These are phyloP conservation scores for Stevia rebaudiana DNA, from an alignment of 140 eudicot species.

Conservation along the genomic window DNA sequence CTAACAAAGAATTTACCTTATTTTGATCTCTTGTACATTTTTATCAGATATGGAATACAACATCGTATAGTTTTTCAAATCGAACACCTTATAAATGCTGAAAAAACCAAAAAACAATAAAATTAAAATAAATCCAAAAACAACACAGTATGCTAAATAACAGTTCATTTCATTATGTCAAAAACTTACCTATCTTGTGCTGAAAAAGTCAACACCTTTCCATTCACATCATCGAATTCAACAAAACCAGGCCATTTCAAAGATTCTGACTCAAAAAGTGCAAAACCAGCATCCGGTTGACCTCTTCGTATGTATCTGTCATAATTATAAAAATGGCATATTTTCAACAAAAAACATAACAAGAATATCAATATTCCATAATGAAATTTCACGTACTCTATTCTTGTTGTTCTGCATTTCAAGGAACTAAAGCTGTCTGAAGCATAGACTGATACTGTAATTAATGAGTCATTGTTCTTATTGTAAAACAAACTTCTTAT, in stretches of 20 bases:
- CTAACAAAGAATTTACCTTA: constrained; percentile 31
- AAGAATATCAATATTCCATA: background rate
- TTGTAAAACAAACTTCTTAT: constrained; percentile 60
- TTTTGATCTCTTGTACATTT: constrained; percentile 24
- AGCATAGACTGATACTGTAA: constrained; percentile 53
- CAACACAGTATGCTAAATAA: background rate
- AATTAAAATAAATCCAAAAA: background rate
- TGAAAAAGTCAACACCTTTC: constrained; percentile 77
- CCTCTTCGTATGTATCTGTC: constrained; percentile 65
- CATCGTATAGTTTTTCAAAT: constrained; percentile 59
- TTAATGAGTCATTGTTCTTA: constrained; percentile 51
- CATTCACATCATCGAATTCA: constrained; percentile 88
- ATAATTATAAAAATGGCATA: background rate
- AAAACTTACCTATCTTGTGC: constrained; percentile 57
- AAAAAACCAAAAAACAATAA: constrained; percentile 3
- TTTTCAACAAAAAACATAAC: background rate
- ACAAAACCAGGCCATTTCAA: constrained; percentile 88
- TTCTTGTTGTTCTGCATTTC: constrained; percentile 62
- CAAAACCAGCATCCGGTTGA: constrained; percentile 74
- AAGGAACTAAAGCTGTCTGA: constrained; percentile 51
- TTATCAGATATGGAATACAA: constrained; percentile 50
- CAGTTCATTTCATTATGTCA: background rate
- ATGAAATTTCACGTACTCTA: constrained; percentile 31
- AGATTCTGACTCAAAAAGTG: constrained; percentile 66
- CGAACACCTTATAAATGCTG: constrained; percentile 64